phyloP scores from a whole-genome alignment of 192 early-diverging fungal genomes.

The Backusella tarrabulga region DNA sequence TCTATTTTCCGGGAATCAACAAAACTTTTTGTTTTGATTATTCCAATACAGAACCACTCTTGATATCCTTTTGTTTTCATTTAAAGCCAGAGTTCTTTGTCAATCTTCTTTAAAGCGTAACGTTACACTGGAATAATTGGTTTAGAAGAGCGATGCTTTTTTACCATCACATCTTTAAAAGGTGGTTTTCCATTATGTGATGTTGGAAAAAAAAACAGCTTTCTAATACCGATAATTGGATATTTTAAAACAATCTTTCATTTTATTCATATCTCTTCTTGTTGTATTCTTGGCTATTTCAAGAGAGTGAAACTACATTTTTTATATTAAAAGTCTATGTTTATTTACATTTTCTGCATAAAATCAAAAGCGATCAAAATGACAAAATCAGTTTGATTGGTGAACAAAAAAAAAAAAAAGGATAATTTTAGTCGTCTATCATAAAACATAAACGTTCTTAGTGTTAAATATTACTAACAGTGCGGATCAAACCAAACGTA shows the following conservation, averaged over 20 bases:
- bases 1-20: background rate
- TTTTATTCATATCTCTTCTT: background rate
- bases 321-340: background rate
- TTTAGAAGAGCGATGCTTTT: background rate
- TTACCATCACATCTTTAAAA: background rate
- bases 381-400: background rate
- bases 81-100: slow-evolving; percentile 2
- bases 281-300: no score
- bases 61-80: background rate
- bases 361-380: background rate
- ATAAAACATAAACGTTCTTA: background rate
- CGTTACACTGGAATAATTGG: background rate
- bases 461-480: background rate
- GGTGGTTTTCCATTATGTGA: background rate
- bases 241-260: background rate
- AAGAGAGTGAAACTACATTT: background rate
- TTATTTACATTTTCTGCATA: background rate
- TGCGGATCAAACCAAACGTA: background rate
- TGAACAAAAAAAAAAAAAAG: background rate
- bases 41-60: background rate
- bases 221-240: background rate
- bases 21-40: background rate
- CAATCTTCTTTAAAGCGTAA: background rate
- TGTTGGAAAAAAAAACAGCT: background rate
- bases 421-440: background rate